Percentiles rank a stretch among this genome's conserved stretches.
These are phyloP conservation scores for Magnusiomyces tetraspermus DNA, from an alignment of 1,139 yeast species.

Conservation along the genomic window DNA sequence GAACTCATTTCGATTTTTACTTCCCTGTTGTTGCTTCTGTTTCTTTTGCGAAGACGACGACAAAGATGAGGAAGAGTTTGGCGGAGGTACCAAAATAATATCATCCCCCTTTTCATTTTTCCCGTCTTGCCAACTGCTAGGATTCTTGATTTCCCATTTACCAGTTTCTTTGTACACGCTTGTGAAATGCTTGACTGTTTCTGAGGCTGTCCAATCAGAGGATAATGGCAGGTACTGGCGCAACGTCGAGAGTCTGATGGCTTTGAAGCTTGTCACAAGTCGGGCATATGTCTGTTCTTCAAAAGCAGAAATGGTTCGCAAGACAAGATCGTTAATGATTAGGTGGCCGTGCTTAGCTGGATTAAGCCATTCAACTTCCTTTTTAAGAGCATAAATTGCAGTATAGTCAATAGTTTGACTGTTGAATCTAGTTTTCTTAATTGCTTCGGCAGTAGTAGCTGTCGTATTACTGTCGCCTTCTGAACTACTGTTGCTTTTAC, in stretches of 20 bases:
- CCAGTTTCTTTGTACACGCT: background rate
- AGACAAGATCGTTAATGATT: background rate
- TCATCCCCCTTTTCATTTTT: background rate
- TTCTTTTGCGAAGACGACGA: too few relatives aligned
- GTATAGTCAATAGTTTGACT: background rate
- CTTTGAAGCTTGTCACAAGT: background rate
- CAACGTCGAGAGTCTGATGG: background rate
- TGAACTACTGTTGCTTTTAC: background rate
- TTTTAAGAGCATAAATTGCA: background rate
- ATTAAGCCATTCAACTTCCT: background rate
- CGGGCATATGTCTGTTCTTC: background rate
- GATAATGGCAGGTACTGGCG: background rate
- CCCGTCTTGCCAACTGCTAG: background rate
- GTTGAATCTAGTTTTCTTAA: background rate
- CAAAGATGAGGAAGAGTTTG: background rate
- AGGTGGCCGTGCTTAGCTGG: background rate
- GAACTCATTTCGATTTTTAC: background rate
- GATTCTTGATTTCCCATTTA: background rate
- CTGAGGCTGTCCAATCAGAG: background rate
- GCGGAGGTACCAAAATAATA: background rate
- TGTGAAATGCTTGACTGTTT: background rate
- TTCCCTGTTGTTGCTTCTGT: background rate
- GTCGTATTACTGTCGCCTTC: background rate
- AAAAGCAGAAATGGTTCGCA: background rate
- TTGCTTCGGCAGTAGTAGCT: background rate